These are phyloP conservation scores for Dactylellina cionopaga DNA, from an alignment of 2,329 filamentous ascomycete genomes.

Conservation along the genomic window DNA sequence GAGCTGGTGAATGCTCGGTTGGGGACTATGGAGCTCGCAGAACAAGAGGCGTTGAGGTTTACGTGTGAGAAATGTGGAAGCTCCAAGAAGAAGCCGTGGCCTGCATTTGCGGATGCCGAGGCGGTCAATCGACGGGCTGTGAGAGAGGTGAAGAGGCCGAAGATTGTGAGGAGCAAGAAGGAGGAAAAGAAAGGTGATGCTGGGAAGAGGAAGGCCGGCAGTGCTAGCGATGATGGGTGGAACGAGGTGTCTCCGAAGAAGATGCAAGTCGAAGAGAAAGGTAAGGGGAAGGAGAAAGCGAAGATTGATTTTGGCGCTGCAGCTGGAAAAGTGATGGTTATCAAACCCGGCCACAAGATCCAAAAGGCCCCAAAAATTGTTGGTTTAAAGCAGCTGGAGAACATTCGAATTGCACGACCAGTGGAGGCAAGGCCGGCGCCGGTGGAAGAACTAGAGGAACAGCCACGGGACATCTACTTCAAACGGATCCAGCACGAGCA, in stretches of 20 bases:
- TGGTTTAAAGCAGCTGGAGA: constrained; percentile 29
- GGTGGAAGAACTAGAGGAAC: not conserved
- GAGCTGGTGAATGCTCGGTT: constrained; percentile 34
- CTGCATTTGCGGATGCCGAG: constrained; percentile 26
- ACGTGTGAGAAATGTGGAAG: constrained; percentile 21
- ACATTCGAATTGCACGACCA: constrained; percentile 10
- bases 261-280: not conserved
- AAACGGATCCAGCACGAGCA: constrained; percentile 24
- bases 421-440: constrained; percentile 12
- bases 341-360: constrained; percentile 44
- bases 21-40: constrained; percentile 17
- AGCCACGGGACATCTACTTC: constrained; percentile 25
- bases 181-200: not conserved
- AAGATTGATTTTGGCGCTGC: constrained; percentile 15
- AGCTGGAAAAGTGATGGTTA: constrained; percentile 44
- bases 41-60: constrained; percentile 2
- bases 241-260: constrained; percentile 15
- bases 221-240: constrained; percentile 14
- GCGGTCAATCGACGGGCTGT: constrained; percentile 5
- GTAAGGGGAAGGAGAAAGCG: constrained; percentile 11
- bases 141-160: constrained; percentile 28
- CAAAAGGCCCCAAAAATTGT: constrained; percentile 17
- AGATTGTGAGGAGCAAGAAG: constrained; percentile 27
- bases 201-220: constrained; percentile 24
- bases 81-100: constrained; percentile 1